A percentile compares a stretch with the other conserved stretches of the same genome.
Conservation (phyloP, 140 eudicot genomes). For the Oenanthe javanica region DNA sequence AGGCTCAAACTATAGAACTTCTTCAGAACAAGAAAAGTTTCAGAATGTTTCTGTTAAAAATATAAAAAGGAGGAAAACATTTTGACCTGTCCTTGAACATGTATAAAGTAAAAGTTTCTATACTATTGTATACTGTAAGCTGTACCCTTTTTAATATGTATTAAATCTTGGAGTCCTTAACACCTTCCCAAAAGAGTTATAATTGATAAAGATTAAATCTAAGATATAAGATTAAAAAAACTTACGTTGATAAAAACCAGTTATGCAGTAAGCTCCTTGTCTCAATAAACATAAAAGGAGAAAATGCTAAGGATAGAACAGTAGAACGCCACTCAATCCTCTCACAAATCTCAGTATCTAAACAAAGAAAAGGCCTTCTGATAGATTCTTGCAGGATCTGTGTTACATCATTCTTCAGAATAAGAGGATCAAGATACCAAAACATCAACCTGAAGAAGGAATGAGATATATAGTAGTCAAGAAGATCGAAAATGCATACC, state of each 20-base stretch:
- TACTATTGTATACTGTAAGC: background rate
- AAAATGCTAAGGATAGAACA: constrained; percentile 45
- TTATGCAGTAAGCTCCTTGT: constrained; percentile 54
- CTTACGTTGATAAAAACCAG: constrained; percentile 74
- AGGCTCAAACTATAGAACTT: background rate
- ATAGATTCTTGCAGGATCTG: constrained; percentile 42
- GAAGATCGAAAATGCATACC: background rate
- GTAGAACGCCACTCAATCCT: constrained; percentile 59
- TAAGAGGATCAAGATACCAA: constrained; percentile 66
- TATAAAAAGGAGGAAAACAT: background rate
- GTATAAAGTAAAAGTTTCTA: too few species aligned
- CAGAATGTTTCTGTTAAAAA: background rate
- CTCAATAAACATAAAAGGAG: constrained; percentile 62
- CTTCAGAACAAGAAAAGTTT: background rate
- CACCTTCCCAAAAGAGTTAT: background rate
- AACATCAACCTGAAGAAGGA: constrained; percentile 43
- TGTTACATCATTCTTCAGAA: constrained; percentile 43
- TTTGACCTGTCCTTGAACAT: background rate
- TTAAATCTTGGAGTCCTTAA: background rate
- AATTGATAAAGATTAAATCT: background rate
- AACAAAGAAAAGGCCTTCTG: constrained; percentile 49
- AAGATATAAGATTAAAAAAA: constrained; percentile 6
- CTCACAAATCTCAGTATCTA: constrained; percentile 37
- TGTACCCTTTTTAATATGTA: background rate
- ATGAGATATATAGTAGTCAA: background rate